Evolutionary conservation across 768 basidiomycete genomes (phyloP).

Genomic region (Russula sp.): DNA sequence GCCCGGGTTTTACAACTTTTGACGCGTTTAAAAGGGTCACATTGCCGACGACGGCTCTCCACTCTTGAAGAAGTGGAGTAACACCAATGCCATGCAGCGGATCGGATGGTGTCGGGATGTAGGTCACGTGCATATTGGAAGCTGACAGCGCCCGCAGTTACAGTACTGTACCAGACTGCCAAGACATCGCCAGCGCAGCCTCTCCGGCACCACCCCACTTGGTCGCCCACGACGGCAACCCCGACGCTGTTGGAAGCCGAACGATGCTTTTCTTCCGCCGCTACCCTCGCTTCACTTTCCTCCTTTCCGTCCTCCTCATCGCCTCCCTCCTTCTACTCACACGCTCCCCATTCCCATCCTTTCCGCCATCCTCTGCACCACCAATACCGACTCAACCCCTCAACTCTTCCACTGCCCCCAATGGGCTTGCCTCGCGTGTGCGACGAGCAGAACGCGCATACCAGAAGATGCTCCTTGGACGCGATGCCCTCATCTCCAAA

Average conservation of each 20-base stretch:
- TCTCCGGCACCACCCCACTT: not conserved
- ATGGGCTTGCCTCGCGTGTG: constrained; percentile 18
- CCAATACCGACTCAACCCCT: not conserved
- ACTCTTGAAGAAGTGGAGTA: constrained; percentile 40
- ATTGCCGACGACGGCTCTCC: no score
- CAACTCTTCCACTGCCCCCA: not conserved
- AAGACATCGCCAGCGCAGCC: no score
- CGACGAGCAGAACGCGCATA: constrained; percentile 27
- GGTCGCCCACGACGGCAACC: not conserved
- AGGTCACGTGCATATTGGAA: no score
- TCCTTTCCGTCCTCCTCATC: constrained; percentile 25
- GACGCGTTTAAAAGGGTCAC: no score
- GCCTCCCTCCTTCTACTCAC: constrained; percentile 24
- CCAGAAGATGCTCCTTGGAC: constrained; percentile 24
- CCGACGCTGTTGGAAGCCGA: not conserved
- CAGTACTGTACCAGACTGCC: no score
- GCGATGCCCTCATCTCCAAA: constrained; percentile 27
- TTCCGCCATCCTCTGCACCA: not conserved
- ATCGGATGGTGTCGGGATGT: no score
- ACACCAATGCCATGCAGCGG: no score
- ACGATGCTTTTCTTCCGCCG: constrained; percentile 22
- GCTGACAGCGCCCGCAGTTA: no score
- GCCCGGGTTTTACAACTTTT: constrained; percentile 80
- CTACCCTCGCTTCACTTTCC: constrained; percentile 29
- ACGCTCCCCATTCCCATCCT: constrained; percentile 2